Conservation (phyloP, 805 yeast genomes). For the Sugiyamaella floridensis region DNA sequence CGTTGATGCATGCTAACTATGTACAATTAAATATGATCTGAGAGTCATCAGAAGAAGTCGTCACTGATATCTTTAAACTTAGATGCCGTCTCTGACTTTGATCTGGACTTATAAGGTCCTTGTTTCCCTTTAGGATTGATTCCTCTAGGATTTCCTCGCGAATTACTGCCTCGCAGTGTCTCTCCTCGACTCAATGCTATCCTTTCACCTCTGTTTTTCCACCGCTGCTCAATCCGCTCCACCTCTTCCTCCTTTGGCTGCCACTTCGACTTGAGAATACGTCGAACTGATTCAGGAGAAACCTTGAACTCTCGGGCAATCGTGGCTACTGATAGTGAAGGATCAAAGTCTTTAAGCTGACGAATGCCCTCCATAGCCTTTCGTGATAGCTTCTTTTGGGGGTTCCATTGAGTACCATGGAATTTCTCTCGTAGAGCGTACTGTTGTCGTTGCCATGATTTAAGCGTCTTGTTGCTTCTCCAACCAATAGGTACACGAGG, state of each 20-base stretch:
- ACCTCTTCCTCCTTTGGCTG: slow-evolving; percentile 53
- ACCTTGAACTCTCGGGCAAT: slow-evolving; percentile 59
- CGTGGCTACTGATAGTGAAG: slow-evolving; percentile 52
- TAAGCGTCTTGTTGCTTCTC: slow-evolving; percentile 38
- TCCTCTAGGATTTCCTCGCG: background rate
- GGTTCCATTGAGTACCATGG: slow-evolving; percentile 55
- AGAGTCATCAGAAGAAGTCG: slow-evolving; percentile 5
- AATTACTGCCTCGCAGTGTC: background rate
- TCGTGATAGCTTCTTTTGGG: slow-evolving; percentile 58
- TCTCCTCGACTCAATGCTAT: background rate
- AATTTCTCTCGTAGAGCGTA: slow-evolving; percentile 57
- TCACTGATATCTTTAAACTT: slow-evolving; percentile 6
- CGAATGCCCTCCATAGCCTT: slow-evolving; percentile 62
- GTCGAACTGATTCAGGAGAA: slow-evolving; percentile 75
- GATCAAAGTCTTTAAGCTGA: slow-evolving; percentile 45
- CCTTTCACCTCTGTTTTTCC: slow-evolving; percentile 41
- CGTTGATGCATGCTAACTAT: background rate
- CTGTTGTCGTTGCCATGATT: slow-evolving; percentile 68
- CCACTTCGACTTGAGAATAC: slow-evolving; percentile 77
- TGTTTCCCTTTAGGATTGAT: no score
- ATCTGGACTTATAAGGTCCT: background rate
- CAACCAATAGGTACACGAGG: slow-evolving; percentile 41
- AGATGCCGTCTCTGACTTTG: background rate
- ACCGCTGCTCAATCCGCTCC: slow-evolving; percentile 40
- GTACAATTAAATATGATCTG: background rate